A percentile compares a stretch with the other conserved stretches of the same genome.
Evolutionary conservation across 306 rosid species (phyloP).

Genomic region (Castanea sativa): DNA sequence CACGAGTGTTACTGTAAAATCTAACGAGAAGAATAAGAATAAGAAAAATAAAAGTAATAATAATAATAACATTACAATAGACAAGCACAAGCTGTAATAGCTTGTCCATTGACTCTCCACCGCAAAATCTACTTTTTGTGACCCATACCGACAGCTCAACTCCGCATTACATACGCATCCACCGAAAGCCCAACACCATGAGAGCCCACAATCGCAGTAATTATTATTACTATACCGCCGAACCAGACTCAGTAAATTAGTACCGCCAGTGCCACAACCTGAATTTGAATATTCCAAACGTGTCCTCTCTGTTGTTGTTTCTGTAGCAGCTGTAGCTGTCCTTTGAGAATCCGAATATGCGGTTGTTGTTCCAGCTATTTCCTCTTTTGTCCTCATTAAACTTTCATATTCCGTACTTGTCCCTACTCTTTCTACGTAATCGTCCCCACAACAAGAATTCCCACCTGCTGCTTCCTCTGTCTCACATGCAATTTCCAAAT

Average conservation of each 20-base stretch:
- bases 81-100: conserved; percentile 22
- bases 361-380: neutral
- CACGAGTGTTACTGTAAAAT: neutral
- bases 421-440: conserved; percentile 14
- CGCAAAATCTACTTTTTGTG: conserved; percentile 2
- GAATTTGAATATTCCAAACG: conserved; percentile 23
- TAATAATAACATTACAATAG: conserved; percentile 9
- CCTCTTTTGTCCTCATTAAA: conserved; percentile 4
- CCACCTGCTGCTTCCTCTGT: conserved; percentile 14
- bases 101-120: neutral
- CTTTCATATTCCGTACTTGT: conserved; percentile 33
- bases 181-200: neutral
- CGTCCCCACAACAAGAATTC: neutral
- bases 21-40: neutral
- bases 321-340: neutral
- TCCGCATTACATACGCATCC: conserved; percentile 22
- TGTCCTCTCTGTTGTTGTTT: conserved; percentile 9
- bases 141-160: conserved; percentile 31
- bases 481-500: neutral
- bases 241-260: conserved; percentile 21
- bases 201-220: neutral
- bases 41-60: neutral
- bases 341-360: neutral
- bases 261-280: neutral
- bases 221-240: conserved; percentile 3